phyloP scores from a whole-genome alignment of 176 grass and related monocot species.

The Dactylis glomerata region DNA sequence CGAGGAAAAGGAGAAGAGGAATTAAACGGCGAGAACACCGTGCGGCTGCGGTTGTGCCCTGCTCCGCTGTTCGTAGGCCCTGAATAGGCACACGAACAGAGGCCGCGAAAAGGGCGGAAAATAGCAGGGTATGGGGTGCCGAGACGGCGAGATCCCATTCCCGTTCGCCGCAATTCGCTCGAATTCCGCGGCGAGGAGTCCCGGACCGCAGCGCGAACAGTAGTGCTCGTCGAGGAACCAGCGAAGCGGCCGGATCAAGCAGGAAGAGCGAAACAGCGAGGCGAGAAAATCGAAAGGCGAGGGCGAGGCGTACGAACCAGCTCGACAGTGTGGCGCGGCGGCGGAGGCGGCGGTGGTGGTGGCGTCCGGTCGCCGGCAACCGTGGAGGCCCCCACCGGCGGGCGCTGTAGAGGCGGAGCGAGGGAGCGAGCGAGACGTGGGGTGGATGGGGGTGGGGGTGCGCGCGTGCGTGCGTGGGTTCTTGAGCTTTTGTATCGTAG shows the following conservation, averaged over 20 bases:
- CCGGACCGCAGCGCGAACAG: background rate
- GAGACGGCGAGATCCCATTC: conserved; percentile 24
- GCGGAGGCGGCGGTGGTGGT: background rate
- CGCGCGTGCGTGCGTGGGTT: conserved; percentile 47
- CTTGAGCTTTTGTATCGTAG: conserved; percentile 52
- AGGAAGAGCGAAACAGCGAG: background rate
- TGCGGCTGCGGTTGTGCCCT: background rate
- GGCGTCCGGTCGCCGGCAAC: conserved; percentile 15
- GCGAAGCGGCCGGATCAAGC: conserved; percentile 29
- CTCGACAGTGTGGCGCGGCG: background rate
- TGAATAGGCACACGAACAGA: background rate
- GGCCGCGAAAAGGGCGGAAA: background rate
- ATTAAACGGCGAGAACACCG: background rate
- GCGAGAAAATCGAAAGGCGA: background rate
- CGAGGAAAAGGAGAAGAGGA: background rate
- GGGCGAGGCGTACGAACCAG: background rate
- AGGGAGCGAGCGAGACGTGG: conserved; percentile 32
- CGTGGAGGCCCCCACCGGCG: conserved; percentile 32
- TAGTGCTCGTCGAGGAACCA: background rate
- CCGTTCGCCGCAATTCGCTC: conserved; percentile 7
- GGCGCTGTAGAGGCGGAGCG: conserved; percentile 17
- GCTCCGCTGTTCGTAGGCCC: background rate
- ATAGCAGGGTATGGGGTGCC: background rate
- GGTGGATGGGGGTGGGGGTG: conserved; percentile 39
- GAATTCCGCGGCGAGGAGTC: conserved; percentile 10